Evolutionary conservation across 108 stramenopile species (phyloP).

Genomic region (Aureococcus anophagefferens): DNA sequence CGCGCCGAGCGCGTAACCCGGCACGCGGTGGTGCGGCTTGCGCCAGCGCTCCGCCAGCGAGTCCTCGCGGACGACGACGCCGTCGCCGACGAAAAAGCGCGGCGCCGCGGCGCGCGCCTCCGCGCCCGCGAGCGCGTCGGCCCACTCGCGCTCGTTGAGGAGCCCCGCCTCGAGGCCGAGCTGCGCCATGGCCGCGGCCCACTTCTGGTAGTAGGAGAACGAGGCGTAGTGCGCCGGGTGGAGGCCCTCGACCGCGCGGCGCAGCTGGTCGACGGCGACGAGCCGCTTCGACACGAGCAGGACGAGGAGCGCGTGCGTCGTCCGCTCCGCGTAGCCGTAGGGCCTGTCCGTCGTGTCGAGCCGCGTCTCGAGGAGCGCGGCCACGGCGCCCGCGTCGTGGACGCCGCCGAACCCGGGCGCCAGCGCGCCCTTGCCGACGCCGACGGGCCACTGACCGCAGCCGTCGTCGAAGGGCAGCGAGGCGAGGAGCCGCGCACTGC

Average conservation of each 20-base stretch:
- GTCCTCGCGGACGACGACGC: constrained; percentile 26
- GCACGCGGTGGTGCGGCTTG: constrained; percentile 42
- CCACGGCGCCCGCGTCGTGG: too few species aligned
- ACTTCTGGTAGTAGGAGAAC: constrained; percentile 45
- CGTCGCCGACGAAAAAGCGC: constrained; percentile 29
- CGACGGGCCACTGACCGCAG: too few species aligned
- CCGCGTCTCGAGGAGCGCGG: too few species aligned
- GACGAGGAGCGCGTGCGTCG: constrained; percentile 40
- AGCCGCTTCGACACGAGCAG: constrained; percentile 26
- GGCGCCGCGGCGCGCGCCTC: constrained; percentile 6
- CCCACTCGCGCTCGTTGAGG: constrained; percentile 28
- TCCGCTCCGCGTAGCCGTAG: constrained; percentile 31
- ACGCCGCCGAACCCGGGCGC: too few species aligned
- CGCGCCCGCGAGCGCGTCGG: constrained; percentile 18
- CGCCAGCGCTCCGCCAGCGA: constrained; percentile 26
- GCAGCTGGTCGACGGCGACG: constrained; percentile 36
- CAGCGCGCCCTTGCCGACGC: too few species aligned
- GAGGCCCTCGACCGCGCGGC: constrained; percentile 38
- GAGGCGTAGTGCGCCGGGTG: constrained; percentile 27
- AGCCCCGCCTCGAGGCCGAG: constrained; percentile 29
- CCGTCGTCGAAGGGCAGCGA: too few species aligned
- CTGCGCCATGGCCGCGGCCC: constrained; percentile 37
- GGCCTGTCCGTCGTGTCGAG: constrained; percentile 7
- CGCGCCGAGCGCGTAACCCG: constrained; percentile 49
- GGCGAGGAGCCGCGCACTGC: too few species aligned